Base-by-base conservation (phyloP, 345 rosid species). In the Toxicodendron radicans region DNA sequence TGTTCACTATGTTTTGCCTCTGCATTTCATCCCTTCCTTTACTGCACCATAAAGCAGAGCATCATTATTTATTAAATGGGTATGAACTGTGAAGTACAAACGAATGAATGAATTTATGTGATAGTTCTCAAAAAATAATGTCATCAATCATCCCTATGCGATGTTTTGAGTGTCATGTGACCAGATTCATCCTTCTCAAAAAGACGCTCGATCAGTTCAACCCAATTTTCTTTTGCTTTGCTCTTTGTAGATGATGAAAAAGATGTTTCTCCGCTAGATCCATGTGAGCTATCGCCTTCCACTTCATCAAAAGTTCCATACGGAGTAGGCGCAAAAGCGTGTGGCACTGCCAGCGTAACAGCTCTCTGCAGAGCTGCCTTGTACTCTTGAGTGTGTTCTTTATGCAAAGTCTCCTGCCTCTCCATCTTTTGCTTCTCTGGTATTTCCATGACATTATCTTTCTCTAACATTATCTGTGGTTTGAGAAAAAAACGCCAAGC, bases 351-450 rank as follows among this genome's bases (percentile, higher is more conserved):
- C 46, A 93, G 79, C 0, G 93, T 86, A 51, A 85, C 99, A 27
- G 96, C 98, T 77, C 97, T 91, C 72, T 89, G 85, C 63, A 91
- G 68, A 1, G 97, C 99, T n/a, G 94, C 98, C 82, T 75, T 86
- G 81, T 95, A 76, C 83, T 95, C 97, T 73, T 88, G 75, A 0
- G 52, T 80, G 73, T 92, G 97, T 54, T 94, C 97, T 77, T 84
- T 85, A 2, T 80, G 93, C 71, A 90, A 43, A 10, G 93, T 87
- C 78, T 93, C 82, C 78, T 91, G 97, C 60, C 93, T 85, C 83
- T 95, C 97, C 97, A 93, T 95, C 76, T 79, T 87, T 77, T 93
- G 99, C 82, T 88, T 85, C 52, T 76, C 87, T 0, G 98, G 98
- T 52, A 86, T 88, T 84, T 85, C 92, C 93, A 82, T 88, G 38